Base-by-base conservation (phyloP, 2,329 filamentous ascomycete species). In the Lasiodiplodia sp. region DNA sequence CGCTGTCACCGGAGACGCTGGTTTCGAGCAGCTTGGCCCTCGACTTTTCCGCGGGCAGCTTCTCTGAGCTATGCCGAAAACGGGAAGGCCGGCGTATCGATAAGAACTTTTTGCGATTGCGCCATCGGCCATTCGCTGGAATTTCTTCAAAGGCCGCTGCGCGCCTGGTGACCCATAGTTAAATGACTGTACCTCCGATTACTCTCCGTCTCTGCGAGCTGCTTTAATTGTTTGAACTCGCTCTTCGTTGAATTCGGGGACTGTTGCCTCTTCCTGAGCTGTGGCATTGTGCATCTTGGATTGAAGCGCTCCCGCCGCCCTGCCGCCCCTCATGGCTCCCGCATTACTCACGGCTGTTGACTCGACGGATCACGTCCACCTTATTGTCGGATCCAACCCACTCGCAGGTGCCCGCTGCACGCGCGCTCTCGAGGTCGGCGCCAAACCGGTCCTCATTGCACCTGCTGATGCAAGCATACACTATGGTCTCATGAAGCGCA, bases 331-430 rank as follows among this genome's bases (percentile, higher is more conserved):
- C 37, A 84, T 85, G 82, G 74, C 78, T 40, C 82, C 85, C 47
- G 84, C 90, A 3, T 85, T 96, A 64, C 88, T 96, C 58, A 91
- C 92, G 56, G 89, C 92, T 60, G 85, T 91, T 72, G 89, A 94
- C 77, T 90, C 89, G 75, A 85, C 85, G 63, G 86, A 83, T 58
- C 91, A 93, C 76, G 80, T 94, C 51, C 96, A 99, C 78, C 85
- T 99, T 69, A 88, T 99, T 75, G 81, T 98, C 71, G 96, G 96
- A 69, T 90, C 91, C 40, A 96, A 94, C 75, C 89, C 95, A 16
- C 86, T 99, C 51, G 95, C 96, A n/a, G 91, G 91, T 65, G 88
- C 93, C 38, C 88, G 96, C 73, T 96, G 92, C 81, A 83, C 87
- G 14, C 92, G 93, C 76, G 94, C 93, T 3, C 81, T 97, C 63